Conservation (phyloP, 1,284 basidiomycete genomes). For the Cutaneotrichosporon mucoides region DNA sequence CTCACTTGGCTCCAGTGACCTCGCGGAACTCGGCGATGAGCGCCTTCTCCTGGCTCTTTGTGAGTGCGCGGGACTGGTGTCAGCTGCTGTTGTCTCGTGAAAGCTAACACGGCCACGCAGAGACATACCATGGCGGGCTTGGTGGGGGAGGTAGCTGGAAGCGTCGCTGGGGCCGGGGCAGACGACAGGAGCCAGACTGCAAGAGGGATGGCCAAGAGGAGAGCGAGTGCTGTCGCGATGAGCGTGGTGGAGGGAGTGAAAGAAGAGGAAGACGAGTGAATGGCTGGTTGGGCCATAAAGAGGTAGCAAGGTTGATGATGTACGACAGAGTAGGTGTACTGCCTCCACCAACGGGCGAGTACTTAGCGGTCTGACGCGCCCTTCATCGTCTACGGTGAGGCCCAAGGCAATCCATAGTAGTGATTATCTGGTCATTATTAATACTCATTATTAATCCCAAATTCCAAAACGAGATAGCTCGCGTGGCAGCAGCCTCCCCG, state of each 20-base stretch:
- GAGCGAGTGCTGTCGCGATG: not conserved
- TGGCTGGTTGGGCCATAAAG: not conserved
- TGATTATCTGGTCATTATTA: not conserved
- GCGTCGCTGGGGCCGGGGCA: not conserved
- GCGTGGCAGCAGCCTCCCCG: too few relatives aligned
- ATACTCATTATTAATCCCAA: not conserved
- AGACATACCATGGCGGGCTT: not conserved
- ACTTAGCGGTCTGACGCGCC: not conserved
- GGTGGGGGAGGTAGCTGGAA: not conserved
- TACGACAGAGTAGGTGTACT: not conserved
- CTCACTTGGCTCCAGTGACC: constrained; percentile 43
- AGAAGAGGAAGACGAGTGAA: not conserved
- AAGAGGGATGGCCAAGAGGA: constrained; percentile 1
- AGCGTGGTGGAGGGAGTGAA: not conserved
- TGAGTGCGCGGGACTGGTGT: constrained; percentile 19
- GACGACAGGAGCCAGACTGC: constrained; percentile 1
- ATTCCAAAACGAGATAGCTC: too few relatives aligned
- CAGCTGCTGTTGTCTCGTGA: not conserved
- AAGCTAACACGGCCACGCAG: too few relatives aligned
- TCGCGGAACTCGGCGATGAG: constrained; percentile 35
- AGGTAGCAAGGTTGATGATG: not conserved
- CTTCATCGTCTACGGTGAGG: not conserved
- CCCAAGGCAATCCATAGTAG: not conserved
- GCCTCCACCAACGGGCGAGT: not conserved
- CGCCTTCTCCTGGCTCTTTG: constrained; percentile 20